phyloP scores from a whole-genome alignment of 139 green algal genomes.

The Coelastrella sp. region DNA sequence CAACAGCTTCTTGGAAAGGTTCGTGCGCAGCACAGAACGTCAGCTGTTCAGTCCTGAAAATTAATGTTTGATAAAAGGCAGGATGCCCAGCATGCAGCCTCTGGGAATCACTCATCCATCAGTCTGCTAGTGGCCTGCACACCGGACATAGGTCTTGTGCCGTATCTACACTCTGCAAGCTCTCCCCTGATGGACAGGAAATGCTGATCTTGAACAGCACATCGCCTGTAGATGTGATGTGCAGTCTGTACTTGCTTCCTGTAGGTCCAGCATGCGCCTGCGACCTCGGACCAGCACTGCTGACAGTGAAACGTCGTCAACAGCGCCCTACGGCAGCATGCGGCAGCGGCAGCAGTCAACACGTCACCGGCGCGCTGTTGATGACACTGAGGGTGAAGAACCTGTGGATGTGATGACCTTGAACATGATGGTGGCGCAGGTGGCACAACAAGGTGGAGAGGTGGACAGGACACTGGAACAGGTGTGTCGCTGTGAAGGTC shows the following conservation, averaged over 20 bases:
- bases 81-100: neutral
- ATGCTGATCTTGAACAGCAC: too few species aligned
- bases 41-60: neutral
- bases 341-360: conserved; percentile 19
- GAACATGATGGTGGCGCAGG: conserved; percentile 9
- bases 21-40: neutral
- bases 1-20: conserved; percentile 21
- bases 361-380: neutral
- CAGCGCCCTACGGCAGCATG: neutral
- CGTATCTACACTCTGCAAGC: too few species aligned
- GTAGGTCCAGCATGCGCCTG: conserved; percentile 44
- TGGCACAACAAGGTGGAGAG: conserved; percentile 1
- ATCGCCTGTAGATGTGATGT: too few species aligned
- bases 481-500: neutral
- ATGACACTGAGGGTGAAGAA: neutral
- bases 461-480: conserved; percentile 33
- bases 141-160: too few species aligned
- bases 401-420: conserved; percentile 6
- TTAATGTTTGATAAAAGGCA: neutral
- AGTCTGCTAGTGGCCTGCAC: too few species aligned
- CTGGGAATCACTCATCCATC: neutral
- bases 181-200: too few species aligned
- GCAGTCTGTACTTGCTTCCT: neutral
- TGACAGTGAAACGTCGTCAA: conserved; percentile 32
- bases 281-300: conserved; percentile 24